These are phyloP conservation scores for Blastocystis sp. DNA, from an alignment of 352 stramenopile species.

Conservation along the genomic window DNA sequence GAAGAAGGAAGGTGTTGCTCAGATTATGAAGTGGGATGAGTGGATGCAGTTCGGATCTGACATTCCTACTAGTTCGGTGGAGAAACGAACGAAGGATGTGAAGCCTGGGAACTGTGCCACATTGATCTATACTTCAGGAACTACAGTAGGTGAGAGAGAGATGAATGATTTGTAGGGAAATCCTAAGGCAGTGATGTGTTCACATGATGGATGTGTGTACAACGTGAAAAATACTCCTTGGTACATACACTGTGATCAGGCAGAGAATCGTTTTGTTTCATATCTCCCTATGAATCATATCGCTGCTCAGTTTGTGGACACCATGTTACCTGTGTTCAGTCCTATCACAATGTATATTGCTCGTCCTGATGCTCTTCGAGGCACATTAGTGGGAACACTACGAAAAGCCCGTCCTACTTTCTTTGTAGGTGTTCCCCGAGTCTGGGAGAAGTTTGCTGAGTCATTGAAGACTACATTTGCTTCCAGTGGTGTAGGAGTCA, in stretches of 20 bases:
- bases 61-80: conserved; percentile 52
- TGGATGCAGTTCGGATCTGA: conserved; percentile 67
- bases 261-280: conserved; percentile 64
- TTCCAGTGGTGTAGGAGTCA: conserved; percentile 65
- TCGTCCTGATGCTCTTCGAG: conserved; percentile 72
- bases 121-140: conserved; percentile 67
- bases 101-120: conserved; percentile 70
- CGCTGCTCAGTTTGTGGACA: conserved; percentile 69
- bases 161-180: conserved; percentile 66
- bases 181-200: conserved; percentile 77
- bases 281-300: conserved; percentile 71
- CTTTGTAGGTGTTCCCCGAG: conserved; percentile 77
- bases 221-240: conserved; percentile 41
- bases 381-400: conserved; percentile 70
- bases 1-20: conserved; percentile 68
- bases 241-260: conserved; percentile 59
- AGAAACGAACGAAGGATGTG: conserved; percentile 7
- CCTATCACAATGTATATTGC: conserved; percentile 72
- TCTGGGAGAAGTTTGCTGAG: conserved; percentile 75
- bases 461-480: conserved; percentile 63
- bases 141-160: not conserved
- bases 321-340: conserved; percentile 66
- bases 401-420: conserved; percentile 72
- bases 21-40: conserved; percentile 70
- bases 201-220: conserved; percentile 69